phyloP scores from a whole-genome alignment of 2,329 filamentous ascomycete genomes.

The Colletotrichum orbiculare region DNA sequence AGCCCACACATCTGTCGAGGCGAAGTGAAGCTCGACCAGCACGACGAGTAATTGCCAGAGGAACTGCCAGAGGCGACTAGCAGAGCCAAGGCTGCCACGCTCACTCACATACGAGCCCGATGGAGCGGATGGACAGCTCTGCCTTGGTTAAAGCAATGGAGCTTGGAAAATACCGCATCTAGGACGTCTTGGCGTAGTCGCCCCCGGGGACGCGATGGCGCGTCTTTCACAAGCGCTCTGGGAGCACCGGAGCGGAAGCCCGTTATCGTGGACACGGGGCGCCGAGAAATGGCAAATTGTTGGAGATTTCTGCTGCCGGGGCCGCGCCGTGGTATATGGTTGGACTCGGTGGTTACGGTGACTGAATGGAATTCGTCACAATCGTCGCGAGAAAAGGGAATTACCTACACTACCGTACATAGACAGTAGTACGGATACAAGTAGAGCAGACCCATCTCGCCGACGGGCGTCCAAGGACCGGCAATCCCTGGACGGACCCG shows the following conservation, averaged over 20 bases:
- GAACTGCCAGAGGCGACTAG: background rate
- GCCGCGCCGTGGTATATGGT: conserved; percentile 10
- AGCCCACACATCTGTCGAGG: too few species aligned
- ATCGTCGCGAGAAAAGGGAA: background rate
- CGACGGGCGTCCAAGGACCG: background rate
- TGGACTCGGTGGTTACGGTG: conserved; percentile 12
- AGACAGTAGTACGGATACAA: background rate
- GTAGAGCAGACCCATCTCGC: background rate
- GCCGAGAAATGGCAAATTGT: background rate
- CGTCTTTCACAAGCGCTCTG: background rate
- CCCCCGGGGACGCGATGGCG: conserved; percentile 20
- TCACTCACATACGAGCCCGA: conserved; percentile 7
- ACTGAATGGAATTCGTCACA: conserved; percentile 30
- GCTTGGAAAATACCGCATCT: conserved; percentile 27
- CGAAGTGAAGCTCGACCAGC: too few species aligned
- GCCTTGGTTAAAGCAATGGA: background rate
- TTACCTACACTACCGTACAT: background rate
- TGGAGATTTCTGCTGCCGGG: background rate
- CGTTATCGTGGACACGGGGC: conserved; percentile 11
- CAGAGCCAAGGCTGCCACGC: background rate
- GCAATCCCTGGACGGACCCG: conserved; percentile 23
- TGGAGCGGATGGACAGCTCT: background rate
- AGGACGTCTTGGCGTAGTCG: conserved; percentile 25
- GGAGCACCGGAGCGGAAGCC: conserved; percentile 22
- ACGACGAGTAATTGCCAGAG: background rate